These are phyloP conservation scores for Trametes sanguinea DNA, from an alignment of 768 basidiomycete species.

Conservation along the genomic window DNA sequence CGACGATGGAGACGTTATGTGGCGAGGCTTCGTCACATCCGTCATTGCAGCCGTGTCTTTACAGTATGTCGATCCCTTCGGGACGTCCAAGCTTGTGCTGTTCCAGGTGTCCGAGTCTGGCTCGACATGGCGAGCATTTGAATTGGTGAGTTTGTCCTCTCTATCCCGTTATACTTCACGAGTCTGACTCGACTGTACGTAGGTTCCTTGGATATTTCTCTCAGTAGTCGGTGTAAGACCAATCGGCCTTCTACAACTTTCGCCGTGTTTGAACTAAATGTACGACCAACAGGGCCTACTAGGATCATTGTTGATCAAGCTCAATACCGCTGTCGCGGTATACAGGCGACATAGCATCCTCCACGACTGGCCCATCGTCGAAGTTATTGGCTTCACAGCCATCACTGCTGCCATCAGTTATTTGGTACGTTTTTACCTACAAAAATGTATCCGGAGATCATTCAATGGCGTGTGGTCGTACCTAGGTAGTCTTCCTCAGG, in stretches of 20 bases:
- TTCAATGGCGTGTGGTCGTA: neutral
- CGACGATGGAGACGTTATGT: slow-evolving; percentile 76
- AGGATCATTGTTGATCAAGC: slow-evolving; percentile 63
- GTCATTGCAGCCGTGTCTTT: slow-evolving; percentile 84
- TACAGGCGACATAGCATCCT: slow-evolving; percentile 59
- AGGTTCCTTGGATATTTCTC: slow-evolving; percentile 73
- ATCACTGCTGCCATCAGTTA: slow-evolving; percentile 74
- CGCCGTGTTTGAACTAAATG: too few relatives aligned
- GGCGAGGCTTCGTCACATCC: slow-evolving; percentile 88
- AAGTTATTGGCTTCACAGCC: slow-evolving; percentile 62
- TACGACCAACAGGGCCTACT: slow-evolving; percentile 52
- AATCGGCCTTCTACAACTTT: too few relatives aligned
- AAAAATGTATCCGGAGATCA: neutral
- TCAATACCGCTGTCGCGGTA: slow-evolving; percentile 65
- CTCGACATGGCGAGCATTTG: slow-evolving; percentile 71
- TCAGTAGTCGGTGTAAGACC: slow-evolving; percentile 59
- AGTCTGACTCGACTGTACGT: neutral
- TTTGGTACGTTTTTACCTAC: slow-evolving; percentile 44
- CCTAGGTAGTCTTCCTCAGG: slow-evolving; percentile 68
- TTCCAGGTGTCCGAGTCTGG: slow-evolving; percentile 68
- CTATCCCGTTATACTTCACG: neutral
- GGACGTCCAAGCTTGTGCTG: slow-evolving; percentile 79
- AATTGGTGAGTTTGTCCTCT: slow-evolving; percentile 49
- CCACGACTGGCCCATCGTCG: slow-evolving; percentile 62
- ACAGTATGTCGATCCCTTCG: slow-evolving; percentile 84